phyloP scores from a whole-genome alignment of 257 asterid genomes.

The Parsonsia alboflavescens region DNA sequence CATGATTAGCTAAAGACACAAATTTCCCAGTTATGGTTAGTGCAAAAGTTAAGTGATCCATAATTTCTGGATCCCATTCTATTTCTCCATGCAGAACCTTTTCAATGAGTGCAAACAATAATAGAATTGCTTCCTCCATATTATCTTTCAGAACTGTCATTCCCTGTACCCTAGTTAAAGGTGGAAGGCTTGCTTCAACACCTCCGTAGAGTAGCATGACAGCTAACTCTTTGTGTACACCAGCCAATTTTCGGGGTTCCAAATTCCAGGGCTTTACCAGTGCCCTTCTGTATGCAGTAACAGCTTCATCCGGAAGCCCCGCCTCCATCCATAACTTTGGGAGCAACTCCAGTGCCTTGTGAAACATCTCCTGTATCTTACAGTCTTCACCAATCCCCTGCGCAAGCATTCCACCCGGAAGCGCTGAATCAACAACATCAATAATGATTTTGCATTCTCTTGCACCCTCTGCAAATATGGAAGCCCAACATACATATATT shows the following conservation, averaged over 20 bases:
- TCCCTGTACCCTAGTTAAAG: slow-evolving; percentile 32
- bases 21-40: slow-evolving; percentile 54
- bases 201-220: slow-evolving; percentile 63
- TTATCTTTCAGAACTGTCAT: slow-evolving; percentile 30
- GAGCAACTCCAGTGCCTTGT: slow-evolving; percentile 70
- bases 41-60: slow-evolving; percentile 65
- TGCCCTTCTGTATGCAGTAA: slow-evolving; percentile 63
- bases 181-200: slow-evolving; percentile 47
- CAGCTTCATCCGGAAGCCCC: slow-evolving; percentile 69
- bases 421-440: slow-evolving; percentile 78
- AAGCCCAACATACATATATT: slow-evolving; percentile 12
- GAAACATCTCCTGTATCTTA: slow-evolving; percentile 73
- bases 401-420: slow-evolving; percentile 53
- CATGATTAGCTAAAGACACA: slow-evolving; percentile 54
- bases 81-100: slow-evolving; percentile 58
- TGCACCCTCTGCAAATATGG: slow-evolving; percentile 61
- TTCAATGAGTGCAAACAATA: slow-evolving; percentile 53
- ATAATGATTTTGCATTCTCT: slow-evolving; percentile 72
- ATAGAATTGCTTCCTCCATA: slow-evolving; percentile 75
- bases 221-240: slow-evolving; percentile 69
- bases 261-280: slow-evolving; percentile 72
- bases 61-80: slow-evolving; percentile 68
- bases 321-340: slow-evolving; percentile 67
- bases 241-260: slow-evolving; percentile 56
- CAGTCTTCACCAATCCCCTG: slow-evolving; percentile 44